Evolutionary conservation across 495 filamentous ascomycete species (phyloP).

Genomic region (Trichoderma gamsii): DNA sequence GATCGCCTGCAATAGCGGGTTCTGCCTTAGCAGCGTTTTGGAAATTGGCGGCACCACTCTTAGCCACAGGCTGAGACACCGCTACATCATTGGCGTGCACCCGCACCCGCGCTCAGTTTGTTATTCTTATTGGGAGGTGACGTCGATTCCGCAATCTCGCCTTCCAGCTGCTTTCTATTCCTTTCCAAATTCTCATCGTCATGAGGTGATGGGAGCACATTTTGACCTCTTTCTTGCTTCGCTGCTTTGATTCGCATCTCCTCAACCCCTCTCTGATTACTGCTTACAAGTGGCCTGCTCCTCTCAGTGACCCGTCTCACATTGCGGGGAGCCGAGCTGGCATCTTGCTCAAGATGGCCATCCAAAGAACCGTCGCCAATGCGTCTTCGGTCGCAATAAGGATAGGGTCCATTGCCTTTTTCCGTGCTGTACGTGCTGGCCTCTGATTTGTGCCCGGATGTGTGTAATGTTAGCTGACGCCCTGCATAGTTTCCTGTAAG

Average conservation of each 20-base stretch:
- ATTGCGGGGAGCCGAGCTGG: background rate
- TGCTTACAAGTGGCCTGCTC: background rate
- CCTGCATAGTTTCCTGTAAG: constrained; percentile 54
- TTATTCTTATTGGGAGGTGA: background rate
- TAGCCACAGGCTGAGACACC: constrained; percentile 5
- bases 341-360: constrained; percentile 20
- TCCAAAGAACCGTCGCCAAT: constrained; percentile 28
- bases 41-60: background rate
- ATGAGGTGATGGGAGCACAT: background rate
- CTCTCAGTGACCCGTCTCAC: background rate
- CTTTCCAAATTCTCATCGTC: background rate
- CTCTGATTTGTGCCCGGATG: background rate
- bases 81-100: constrained; percentile 2
- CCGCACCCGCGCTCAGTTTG: background rate
- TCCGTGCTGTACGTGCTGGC: constrained; percentile 69
- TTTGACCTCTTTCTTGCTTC: background rate
- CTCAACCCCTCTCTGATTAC: background rate
- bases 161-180: background rate
- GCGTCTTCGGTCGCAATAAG: constrained; percentile 54
- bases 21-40: background rate
- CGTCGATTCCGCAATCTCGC: constrained; percentile 8
- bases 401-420: constrained; percentile 61
- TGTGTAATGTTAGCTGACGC: constrained; percentile 20
- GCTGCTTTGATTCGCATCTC: background rate
- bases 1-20: background rate